These are phyloP conservation scores for Coniophora puteana DNA, from an alignment of 1,284 basidiomycete species.

Conservation along the genomic window DNA sequence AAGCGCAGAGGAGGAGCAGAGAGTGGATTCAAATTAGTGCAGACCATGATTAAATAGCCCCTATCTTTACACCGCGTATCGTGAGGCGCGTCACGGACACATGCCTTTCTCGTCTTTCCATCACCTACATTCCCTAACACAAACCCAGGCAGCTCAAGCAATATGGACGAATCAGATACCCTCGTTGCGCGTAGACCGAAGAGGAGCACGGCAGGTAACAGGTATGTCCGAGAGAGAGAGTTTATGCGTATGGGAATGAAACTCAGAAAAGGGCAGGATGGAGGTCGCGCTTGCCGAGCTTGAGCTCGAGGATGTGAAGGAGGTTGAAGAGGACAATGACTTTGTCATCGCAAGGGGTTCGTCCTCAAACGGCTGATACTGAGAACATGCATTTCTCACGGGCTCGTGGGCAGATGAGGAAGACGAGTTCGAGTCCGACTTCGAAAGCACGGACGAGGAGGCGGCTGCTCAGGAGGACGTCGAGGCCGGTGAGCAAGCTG, in stretches of 20 bases:
- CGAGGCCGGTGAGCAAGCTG: slow-evolving; percentile 51
- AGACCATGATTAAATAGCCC: too few species aligned
- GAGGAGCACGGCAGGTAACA: slow-evolving; percentile 72
- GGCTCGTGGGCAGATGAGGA: slow-evolving; percentile 55
- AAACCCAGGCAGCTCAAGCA: slow-evolving; percentile 15
- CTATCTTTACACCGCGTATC: too few species aligned
- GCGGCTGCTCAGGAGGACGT: slow-evolving; percentile 47
- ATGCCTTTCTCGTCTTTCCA: too few species aligned
- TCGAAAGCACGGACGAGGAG: slow-evolving; percentile 79
- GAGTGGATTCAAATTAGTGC: too few species aligned
- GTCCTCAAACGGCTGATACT: slow-evolving; percentile 5
- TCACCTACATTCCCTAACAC: too few species aligned
- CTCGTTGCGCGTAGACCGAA: slow-evolving; percentile 57
- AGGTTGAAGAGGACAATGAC: slow-evolving; percentile 68
- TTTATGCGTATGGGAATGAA: background rate
- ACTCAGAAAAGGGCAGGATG: slow-evolving; percentile 47
- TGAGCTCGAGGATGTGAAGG: slow-evolving; percentile 53
- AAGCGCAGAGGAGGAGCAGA: too few species aligned
- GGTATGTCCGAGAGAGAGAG: slow-evolving; percentile 47
- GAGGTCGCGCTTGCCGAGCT: slow-evolving; percentile 71
- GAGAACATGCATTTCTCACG: background rate
- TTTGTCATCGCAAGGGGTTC: slow-evolving; percentile 61
- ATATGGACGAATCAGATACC: slow-evolving; percentile 39
- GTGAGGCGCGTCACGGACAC: too few species aligned
- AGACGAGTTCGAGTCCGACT: slow-evolving; percentile 77